Percentiles rank a stretch among this genome's conserved stretches.
phyloP scores from a whole-genome alignment of 441 rosid genomes.

The Eutrema salsugineum region DNA sequence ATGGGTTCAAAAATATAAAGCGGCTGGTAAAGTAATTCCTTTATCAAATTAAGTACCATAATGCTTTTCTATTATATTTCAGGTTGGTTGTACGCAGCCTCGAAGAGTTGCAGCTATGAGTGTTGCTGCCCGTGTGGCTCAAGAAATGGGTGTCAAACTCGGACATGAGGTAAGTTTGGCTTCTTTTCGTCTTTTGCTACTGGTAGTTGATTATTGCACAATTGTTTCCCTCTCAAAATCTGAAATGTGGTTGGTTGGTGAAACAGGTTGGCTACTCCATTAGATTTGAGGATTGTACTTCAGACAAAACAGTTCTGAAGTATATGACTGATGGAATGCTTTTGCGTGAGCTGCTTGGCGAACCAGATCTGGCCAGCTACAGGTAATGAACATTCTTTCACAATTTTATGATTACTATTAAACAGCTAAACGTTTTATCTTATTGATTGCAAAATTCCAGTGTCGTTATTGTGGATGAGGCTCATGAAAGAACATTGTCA shows the following conservation, averaged over 20 bases:
- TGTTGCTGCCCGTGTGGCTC: conserved; percentile 98
- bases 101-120: conserved; percentile 99
- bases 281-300: conserved; percentile 98
- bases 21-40: not conserved
- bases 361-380: conserved; percentile 89
- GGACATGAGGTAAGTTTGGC: conserved; percentile 70
- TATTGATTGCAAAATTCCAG: conserved; percentile 38
- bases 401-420: not conserved
- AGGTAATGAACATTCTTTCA: conserved; percentile 44
- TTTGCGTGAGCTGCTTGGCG: conserved; percentile 92
- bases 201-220: conserved; percentile 5
- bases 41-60: conserved; percentile 7
- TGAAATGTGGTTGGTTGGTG: conserved; percentile 2
- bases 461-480: conserved; percentile 98
- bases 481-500: conserved; percentile 97
- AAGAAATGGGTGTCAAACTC: conserved; percentile 97
- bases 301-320: conserved; percentile 90
- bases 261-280: conserved; percentile 90
- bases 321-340: conserved; percentile 99
- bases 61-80: conserved; percentile 18
- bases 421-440: conserved; percentile 14
- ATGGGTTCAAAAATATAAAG: not conserved
- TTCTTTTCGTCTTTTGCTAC: conserved; percentile 1
- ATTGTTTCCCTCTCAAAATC: not conserved
- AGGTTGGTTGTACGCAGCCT: conserved; percentile 98